phyloP scores from a whole-genome alignment of 1,284 basidiomycete genomes.

The Meripilus lineatus region DNA sequence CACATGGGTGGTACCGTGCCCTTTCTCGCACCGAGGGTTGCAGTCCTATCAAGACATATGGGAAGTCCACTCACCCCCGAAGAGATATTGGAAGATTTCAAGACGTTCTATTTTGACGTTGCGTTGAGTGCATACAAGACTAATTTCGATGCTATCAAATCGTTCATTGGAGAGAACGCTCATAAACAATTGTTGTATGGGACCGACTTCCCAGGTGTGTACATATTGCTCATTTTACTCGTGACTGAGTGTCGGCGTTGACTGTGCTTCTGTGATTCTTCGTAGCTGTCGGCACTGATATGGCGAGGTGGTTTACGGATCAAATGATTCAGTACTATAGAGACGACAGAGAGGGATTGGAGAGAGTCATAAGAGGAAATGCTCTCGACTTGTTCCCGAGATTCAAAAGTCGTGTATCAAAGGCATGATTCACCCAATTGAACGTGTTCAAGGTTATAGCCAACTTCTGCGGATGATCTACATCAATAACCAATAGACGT shows the following conservation, averaged over 20 bases:
- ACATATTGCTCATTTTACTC: neutral
- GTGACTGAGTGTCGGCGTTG: neutral
- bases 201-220: constrained; percentile 68
- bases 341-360: constrained; percentile 22
- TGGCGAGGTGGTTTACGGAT: constrained; percentile 53
- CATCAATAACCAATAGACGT: no score
- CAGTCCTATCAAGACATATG: constrained; percentile 61
- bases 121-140: constrained; percentile 54
- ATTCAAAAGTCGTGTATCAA: no score
- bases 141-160: constrained; percentile 44
- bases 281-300: constrained; percentile 53
- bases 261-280: neutral
- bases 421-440: no score
- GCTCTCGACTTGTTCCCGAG: constrained; percentile 7
- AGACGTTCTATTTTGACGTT: constrained; percentile 65
- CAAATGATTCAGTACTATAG: constrained; percentile 45
- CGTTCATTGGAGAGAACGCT: constrained; percentile 36
- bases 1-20: constrained; percentile 63
- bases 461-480: no score
- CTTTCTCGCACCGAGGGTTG: constrained; percentile 60
- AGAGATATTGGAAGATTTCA: constrained; percentile 63
- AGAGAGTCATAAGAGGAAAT: constrained; percentile 26
- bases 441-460: no score
- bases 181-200: constrained; percentile 60
- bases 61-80: constrained; percentile 52